These are phyloP conservation scores for Pontederia paniculata DNA, from an alignment of 176 grass and related monocot genomes.

Conservation along the genomic window DNA sequence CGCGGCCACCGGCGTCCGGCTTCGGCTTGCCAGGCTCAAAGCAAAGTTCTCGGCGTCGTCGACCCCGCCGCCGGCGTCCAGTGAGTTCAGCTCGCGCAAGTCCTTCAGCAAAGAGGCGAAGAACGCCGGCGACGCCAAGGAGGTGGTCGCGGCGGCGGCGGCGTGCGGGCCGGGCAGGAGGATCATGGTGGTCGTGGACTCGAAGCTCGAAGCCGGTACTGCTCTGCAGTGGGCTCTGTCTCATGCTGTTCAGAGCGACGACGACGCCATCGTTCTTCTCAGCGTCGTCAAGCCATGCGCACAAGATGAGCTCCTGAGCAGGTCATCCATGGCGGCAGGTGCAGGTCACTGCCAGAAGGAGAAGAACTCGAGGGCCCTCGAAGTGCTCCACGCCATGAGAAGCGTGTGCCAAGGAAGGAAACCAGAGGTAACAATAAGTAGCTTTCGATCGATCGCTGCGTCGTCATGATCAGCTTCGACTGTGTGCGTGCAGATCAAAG, in stretches of 20 bases:
- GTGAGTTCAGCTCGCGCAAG: too few species aligned
- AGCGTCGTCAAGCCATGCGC: constrained; percentile 31
- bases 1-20: too few species aligned
- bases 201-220: constrained; percentile 41
- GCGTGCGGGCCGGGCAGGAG: constrained; percentile 28
- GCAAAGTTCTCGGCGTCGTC: too few species aligned
- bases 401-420: constrained; percentile 60
- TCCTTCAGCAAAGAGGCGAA: too few species aligned
- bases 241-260: constrained; percentile 36
- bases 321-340: constrained; percentile 9
- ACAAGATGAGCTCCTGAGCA: constrained; percentile 8
- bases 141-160: background rate
- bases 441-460: background rate
- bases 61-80: too few species aligned
- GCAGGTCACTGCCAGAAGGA: constrained; percentile 1
- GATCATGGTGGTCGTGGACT: constrained; percentile 41
- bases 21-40: too few species aligned
- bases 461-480: background rate
- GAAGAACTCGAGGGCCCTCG: constrained; percentile 25
- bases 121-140: background rate
- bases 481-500: constrained; percentile 25
- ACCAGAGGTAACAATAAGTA: constrained; percentile 59
- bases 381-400: constrained; percentile 48
- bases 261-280: constrained; percentile 53
- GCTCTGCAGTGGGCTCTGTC: constrained; percentile 66